These are phyloP conservation scores for Fonsecaea monophora DNA, from an alignment of 2,329 filamentous ascomycete species.

Conservation along the genomic window DNA sequence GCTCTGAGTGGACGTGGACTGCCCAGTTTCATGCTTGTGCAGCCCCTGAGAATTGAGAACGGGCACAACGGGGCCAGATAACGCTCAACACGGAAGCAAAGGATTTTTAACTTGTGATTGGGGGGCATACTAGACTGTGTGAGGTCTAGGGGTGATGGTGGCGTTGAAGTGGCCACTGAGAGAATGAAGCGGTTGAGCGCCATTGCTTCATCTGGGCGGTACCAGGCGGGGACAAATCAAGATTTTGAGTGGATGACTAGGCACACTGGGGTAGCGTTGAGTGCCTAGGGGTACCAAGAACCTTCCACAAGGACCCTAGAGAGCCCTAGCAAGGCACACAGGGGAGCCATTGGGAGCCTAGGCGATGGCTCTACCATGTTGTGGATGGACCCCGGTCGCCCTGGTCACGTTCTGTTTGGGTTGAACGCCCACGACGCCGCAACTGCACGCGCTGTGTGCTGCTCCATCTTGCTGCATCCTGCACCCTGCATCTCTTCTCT, in stretches of 20 bases:
- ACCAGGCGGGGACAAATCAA: background rate
- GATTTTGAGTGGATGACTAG: slow-evolving; percentile 1
- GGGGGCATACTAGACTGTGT: slow-evolving; percentile 14
- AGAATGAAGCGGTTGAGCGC: slow-evolving; percentile 13
- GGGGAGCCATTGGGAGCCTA: background rate
- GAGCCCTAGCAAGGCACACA: background rate
- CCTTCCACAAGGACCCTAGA: slow-evolving; percentile 2
- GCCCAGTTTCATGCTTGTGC: slow-evolving; percentile 5
- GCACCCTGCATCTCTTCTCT: slow-evolving; percentile 20
- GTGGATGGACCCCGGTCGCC: slow-evolving; percentile 7
- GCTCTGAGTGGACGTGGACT: slow-evolving; percentile 13
- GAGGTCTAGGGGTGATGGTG: slow-evolving; percentile 3
- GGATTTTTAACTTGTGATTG: slow-evolving; percentile 4
- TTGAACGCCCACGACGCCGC: background rate
- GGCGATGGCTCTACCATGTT: background rate
- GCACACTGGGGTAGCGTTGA: slow-evolving; percentile 4
- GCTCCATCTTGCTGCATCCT: slow-evolving; percentile 24
- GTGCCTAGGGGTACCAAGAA: slow-evolving; percentile 1
- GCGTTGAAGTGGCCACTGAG: slow-evolving; percentile 13
- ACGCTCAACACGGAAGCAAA: background rate
- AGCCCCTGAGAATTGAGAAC: slow-evolving; percentile 16
- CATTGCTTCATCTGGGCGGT: slow-evolving; percentile 23
- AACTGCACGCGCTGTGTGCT: slow-evolving; percentile 17
- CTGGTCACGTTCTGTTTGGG: slow-evolving; percentile 10
- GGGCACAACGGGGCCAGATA: background rate